These are phyloP conservation scores for Kwoniella dejecticola DNA, from an alignment of 768 basidiomycete species.

Conservation along the genomic window DNA sequence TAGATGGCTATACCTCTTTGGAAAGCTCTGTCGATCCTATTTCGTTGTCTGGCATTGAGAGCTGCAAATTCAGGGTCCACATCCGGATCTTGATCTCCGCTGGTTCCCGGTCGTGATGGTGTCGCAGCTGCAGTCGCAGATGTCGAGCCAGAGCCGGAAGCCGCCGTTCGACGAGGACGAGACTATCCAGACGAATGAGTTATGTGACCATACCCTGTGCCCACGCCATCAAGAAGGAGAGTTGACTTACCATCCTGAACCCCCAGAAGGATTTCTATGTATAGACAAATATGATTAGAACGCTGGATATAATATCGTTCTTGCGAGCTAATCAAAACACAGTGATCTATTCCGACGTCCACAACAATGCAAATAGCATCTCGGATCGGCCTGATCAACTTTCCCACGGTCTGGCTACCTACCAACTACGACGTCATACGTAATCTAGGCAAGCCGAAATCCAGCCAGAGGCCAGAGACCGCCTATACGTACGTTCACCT, in stretches of 20 bases:
- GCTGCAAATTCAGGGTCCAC: conserved; percentile 51
- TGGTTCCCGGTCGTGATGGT: background rate
- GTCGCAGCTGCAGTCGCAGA: background rate
- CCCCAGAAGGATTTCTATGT: too few species aligned
- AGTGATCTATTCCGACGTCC: background rate
- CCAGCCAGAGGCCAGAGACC: too few species aligned
- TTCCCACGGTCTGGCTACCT: background rate
- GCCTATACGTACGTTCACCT: too few species aligned
- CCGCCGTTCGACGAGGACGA: conserved; percentile 8
- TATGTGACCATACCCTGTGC: too few species aligned
- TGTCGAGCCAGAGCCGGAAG: too few species aligned
- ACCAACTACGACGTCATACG: too few species aligned
- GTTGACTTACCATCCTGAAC: too few species aligned
- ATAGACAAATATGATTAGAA: too few species aligned
- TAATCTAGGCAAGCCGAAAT: too few species aligned
- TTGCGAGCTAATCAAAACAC: background rate
- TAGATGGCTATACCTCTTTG: conserved; percentile 28
- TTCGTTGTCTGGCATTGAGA: conserved; percentile 32
- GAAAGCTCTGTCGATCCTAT: conserved; percentile 46
- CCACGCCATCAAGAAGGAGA: too few species aligned
- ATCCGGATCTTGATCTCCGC: conserved; percentile 17
- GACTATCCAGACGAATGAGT: background rate
- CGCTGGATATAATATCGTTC: too few species aligned
- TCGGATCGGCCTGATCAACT: background rate
- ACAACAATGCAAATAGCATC: background rate